phyloP scores from a whole-genome alignment of 2,329 filamentous ascomycete genomes.

The Arthrobotrys megalospora region DNA sequence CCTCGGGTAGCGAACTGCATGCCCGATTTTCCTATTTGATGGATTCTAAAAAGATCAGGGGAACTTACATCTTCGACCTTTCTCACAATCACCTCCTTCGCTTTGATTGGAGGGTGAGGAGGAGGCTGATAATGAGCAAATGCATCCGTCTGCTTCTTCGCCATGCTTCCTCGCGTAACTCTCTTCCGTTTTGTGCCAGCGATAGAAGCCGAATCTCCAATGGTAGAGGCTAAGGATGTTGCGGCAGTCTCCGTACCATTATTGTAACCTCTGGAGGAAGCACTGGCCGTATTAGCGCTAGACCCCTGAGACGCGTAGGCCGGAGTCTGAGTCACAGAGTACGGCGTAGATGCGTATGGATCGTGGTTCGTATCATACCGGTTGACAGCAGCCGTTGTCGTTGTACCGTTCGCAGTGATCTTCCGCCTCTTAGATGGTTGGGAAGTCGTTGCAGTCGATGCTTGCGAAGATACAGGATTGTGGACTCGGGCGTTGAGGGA shows the following conservation, averaged over 20 bases:
- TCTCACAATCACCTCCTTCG: slow-evolving; percentile 80
- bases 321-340: slow-evolving; percentile 61
- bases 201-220: slow-evolving; percentile 59
- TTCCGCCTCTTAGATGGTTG: slow-evolving; percentile 65
- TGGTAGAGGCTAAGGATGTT: slow-evolving; percentile 82
- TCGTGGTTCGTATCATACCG: slow-evolving; percentile 62
- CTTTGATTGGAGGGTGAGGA: slow-evolving; percentile 89
- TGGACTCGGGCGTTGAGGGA: slow-evolving; percentile 65
- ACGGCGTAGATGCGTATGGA: slow-evolving; percentile 60
- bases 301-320: slow-evolving; percentile 61
- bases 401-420: slow-evolving; percentile 39
- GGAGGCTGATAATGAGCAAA: slow-evolving; percentile 88
- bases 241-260: slow-evolving; percentile 76
- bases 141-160: slow-evolving; percentile 76
- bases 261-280: slow-evolving; percentile 62
- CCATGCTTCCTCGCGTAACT: slow-evolving; percentile 68
- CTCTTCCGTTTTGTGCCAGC: slow-evolving; percentile 91
- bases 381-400: slow-evolving; percentile 44
- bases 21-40: background rate
- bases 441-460: slow-evolving; percentile 65
- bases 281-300: slow-evolving; percentile 61
- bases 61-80: slow-evolving; percentile 75
- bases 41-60: slow-evolving; percentile 7
- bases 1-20: background rate
- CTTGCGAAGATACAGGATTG: slow-evolving; percentile 67